Evolutionary conservation across 805 yeast genomes (phyloP).

Genomic region (Lipomyces yamadae): DNA sequence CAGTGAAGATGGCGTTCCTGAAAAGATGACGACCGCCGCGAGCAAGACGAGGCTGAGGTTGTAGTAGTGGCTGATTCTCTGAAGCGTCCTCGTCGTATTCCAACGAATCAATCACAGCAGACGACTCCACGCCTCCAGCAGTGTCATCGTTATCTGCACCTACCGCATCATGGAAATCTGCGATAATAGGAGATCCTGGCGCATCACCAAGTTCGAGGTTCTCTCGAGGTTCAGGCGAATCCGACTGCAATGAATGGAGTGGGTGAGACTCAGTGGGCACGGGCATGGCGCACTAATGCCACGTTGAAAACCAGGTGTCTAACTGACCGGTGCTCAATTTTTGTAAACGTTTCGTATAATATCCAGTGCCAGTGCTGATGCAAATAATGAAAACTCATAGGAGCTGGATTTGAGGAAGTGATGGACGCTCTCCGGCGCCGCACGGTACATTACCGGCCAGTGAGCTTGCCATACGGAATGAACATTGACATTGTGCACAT

Average conservation of each 20-base stretch:
- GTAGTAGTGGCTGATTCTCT: slow-evolving; percentile 26
- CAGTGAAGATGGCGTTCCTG: slow-evolving; percentile 12
- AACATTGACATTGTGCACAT: too few relatives aligned
- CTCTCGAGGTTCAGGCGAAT: slow-evolving; percentile 1
- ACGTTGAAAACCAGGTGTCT: neutral
- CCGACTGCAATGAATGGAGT: slow-evolving; percentile 16
- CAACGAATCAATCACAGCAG: slow-evolving; percentile 25
- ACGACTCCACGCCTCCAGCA: slow-evolving; percentile 8
- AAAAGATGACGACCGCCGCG: slow-evolving; percentile 21
- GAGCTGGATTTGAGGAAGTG: too few relatives aligned
- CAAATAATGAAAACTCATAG: neutral
- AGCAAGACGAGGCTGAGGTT: slow-evolving; percentile 26
- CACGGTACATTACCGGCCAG: too few relatives aligned
- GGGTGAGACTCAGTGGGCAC: slow-evolving; percentile 25
- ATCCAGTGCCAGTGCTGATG: neutral
- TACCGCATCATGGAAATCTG: slow-evolving; percentile 22
- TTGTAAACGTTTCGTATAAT: neutral
- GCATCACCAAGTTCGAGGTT: slow-evolving; percentile 14
- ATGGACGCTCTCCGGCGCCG: too few relatives aligned
- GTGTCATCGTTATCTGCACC: slow-evolving; percentile 4
- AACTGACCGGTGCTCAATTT: neutral
- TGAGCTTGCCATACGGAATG: too few relatives aligned
- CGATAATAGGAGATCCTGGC: slow-evolving; percentile 34
- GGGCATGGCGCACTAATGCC: slow-evolving; percentile 1
- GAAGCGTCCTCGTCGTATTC: slow-evolving; percentile 34